Base-by-base conservation (phyloP, 768 basidiomycete genomes). In the Exsudoporus frostii region DNA sequence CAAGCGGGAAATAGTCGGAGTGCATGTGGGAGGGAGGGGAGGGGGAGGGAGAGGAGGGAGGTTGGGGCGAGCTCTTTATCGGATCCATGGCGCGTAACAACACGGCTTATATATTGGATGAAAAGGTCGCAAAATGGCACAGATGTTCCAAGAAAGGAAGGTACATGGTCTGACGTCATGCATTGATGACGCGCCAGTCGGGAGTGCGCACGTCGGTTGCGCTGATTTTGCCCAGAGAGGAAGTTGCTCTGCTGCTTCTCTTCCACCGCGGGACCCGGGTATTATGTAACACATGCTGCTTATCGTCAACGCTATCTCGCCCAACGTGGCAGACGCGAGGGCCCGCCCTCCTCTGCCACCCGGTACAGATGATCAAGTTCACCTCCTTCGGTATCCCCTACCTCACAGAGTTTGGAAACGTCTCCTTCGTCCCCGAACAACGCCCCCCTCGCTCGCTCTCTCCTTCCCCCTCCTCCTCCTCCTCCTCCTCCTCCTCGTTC, bases 361-460 rank as follows among this genome's bases (percentile, higher is more conserved):
- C 24, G 43, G 20, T 9, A 36, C 54, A 36, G 3, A 68, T 68
- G 65, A 55, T 69, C 61, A 65, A 60, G 55, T 67, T 71, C 56
- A 65, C 59, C 37, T 38, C 69, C 33, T 69, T 57, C 32, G 68
- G 68, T 7, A 32, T 71, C 2, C 68, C 68, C 1, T 71, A 69
- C 4, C 15, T 71, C 1, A 56, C 52, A 37, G 69, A 69, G 45
- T 71, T 71, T 13, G 60, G 48, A 43, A 58, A 71, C 27, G 56
- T 71, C 9, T 67, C 67, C 2, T 45, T 69, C 4, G 48, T 30
- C 15, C 53, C 54, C 4, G 8, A 48, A 11, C 39, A 7, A 17
- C 44, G 15, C 17, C 20, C 22, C 39, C 13, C 36, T n/a, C 17
- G 7, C 17, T 7, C 40, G 42, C 6, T 5, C 27, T 47, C 55